Evolutionary conservation across 179 eudicot species (phyloP), one percentile per base, ranked within the genome.

Genomic region (Spergularia azorica): DNA sequence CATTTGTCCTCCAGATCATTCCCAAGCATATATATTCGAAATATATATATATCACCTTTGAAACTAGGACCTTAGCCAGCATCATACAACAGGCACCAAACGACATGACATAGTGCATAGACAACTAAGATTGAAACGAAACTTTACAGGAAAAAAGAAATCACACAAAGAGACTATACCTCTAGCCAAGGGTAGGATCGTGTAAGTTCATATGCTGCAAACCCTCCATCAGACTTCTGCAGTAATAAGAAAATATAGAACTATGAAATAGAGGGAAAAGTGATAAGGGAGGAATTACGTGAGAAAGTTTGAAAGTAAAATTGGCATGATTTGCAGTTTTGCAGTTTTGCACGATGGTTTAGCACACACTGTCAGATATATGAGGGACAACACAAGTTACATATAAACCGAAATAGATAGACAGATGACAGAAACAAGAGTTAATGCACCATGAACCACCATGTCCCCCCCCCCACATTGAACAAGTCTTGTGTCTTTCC

Each of bases 191-290:
- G 73, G 76, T 90, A 92, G 66, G 97, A 92, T 83, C 97, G 83
- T 75, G 97, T 90, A 67, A 92, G 90, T 79, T 92, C 97, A 87
- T 92, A 92, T 60, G 97, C 89, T 76, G 94, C 97, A 83, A 86
- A 87, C 59, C 94, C 89, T 73, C 97, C 97, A 76, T 75, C 87
- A 9, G 43, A 77, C 79, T 92, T 92, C 97, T 92, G 89, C 72
- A 74, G 62, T 72, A 75, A 17, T 3, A 72, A 18, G 39, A 76
- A 74, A 17, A 81, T 15, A 60, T 18, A 57, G 61, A 51, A 54
- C 9, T 21, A 73, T 21, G 36, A 86, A n/a, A 12, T 39, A 72
- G 2, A 71, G 15, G 17, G 6, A 58, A 57, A 41, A n/a, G 38
- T 55, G 9, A 17, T 16, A 69, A 21, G 7, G 15, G 14, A n/a